Base-by-base conservation (phyloP, 768 basidiomycete genomes). In the Pisolithus tinctorius region DNA sequence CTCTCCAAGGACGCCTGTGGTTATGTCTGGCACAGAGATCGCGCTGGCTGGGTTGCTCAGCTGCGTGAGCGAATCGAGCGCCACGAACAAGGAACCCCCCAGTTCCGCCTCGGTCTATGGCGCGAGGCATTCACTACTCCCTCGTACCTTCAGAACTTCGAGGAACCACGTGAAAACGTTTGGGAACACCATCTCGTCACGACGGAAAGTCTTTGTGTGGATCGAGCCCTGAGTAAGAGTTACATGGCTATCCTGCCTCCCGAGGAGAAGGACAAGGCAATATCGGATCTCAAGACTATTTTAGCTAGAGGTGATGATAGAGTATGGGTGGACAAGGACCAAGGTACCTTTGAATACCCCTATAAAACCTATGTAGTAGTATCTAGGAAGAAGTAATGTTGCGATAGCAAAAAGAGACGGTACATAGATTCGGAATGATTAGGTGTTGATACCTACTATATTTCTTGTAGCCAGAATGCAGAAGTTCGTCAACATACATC, bases 141-240 rank as follows among this genome's bases (percentile, higher is more conserved):
- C 1, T 72, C 78, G 9, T 95, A 93, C 66, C 58, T 70, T 49
- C 63, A 69, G 42, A 65, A 67, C 50, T 96, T 94, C 67, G 65
- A 78, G 50, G 64, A 76, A 2, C 82, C 77, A 1, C 69, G 82
- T 52, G 81, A 88, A 60, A 72, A 75, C 54, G 60, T 67, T 27
- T 86, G 81, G 76, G 51, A 60, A 1, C 83, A 84, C 59, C 58
- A 66, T 6, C 64, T 86, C 10, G 71, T 72, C 6, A 74, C 78
- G 0, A 83, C 79, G 2, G 69, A 75, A 30, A 72, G 86, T 10
- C 71, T 71, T 17, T 81, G 77, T 6, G 68, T 88, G 36, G 74
- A 90, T 48, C 74, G 93, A 46, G 83, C 83, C 2, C 73, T 74
- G 52, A 91, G 83, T 69, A 96, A 95, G 72, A 93, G 89, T 57